Base-by-base conservation (phyloP, 2,329 filamentous ascomycete species). In the Fusarium duplospermum region DNA sequence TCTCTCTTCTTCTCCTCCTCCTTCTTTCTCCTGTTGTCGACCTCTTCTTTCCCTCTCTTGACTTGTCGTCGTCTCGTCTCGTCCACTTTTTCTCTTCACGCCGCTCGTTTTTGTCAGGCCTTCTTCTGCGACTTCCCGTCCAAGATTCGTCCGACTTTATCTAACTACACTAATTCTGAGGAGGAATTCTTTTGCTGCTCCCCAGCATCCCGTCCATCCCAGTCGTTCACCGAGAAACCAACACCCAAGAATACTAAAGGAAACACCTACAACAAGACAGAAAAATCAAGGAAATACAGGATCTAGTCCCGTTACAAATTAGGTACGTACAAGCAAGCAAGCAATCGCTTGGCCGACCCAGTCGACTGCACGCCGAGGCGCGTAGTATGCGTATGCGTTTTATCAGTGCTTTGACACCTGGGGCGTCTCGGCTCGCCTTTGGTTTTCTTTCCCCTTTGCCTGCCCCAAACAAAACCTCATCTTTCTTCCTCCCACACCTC, bases 91-190 rank as follows among this genome's bases (percentile, higher is more conserved):
- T 83, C 77, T 74, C 78, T 84, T 83, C 81, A 75, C 71, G 80
- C 80, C 82, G 70, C 80, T 84, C 82, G 82, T 83, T 84, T 52
- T 81, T 78, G 78, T 76, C 76, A 79, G 75, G 77, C 79, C 72
- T 64, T 74, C 42, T 70, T 77, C n/a, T 52, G 18, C 80, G 79
- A 80, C 77, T 65, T 70, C 71, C 78, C 71, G 59, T 78, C 69
- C 54, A 54, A 54, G 50, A 35, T 29, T 74, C 63, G 74, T 69
- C 77, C 64, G 71, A 77, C 62, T 71, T 78, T 69, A 50, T 50
- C 45, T 52, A 52, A 45, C 40, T 45, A 45, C 40, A 59, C 68
- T 77, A 78, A 66, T 80, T 78, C 76, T 59, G 54, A 68, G 59
- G 70, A 74, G 64, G 66, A 74, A 61, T 66, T 72, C 68, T 67